Evolutionary conservation across 345 rosid species (phyloP).

Genomic region (Eucalyptus dawsonii): DNA sequence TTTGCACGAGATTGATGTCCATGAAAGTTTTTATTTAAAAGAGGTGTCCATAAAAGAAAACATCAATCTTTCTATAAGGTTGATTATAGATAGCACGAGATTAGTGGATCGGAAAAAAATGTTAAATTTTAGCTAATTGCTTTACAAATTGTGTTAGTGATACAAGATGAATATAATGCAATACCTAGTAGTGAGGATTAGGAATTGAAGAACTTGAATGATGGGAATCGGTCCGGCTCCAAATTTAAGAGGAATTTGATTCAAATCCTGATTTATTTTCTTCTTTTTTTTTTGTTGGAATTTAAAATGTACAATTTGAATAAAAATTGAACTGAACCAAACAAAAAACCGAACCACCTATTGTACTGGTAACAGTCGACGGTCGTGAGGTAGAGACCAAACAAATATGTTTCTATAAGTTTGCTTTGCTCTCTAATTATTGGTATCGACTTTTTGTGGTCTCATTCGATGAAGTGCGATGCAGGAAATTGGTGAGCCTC

Average conservation of each 20-base stretch:
- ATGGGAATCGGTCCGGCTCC: accelerated
- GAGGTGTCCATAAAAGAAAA: neutral
- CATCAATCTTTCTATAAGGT: neutral
- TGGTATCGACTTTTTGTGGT: neutral
- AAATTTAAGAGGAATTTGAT: too few relatives aligned
- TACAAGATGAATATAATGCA: neutral
- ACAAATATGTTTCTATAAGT: too few relatives aligned
- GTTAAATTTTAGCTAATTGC: neutral
- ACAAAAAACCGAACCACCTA: too few relatives aligned
- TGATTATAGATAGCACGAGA: neutral
- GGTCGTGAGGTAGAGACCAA: accelerated
- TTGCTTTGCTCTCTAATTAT: too few relatives aligned
- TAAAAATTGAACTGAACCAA: accelerated
- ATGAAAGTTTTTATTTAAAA: neutral
- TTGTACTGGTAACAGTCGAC: accelerated
- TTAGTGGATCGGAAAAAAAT: neutral
- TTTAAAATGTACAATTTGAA: accelerated
- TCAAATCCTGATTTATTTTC: accelerated
- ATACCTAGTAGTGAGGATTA: neutral
- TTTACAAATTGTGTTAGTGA: neutral
- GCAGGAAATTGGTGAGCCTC: accelerated
- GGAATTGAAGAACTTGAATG: accelerated
- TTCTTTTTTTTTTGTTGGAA: too few relatives aligned
- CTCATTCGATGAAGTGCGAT: neutral
- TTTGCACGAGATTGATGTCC: neutral